phyloP scores from a whole-genome alignment of 768 basidiomycete genomes.

The Mycena galopus region DNA sequence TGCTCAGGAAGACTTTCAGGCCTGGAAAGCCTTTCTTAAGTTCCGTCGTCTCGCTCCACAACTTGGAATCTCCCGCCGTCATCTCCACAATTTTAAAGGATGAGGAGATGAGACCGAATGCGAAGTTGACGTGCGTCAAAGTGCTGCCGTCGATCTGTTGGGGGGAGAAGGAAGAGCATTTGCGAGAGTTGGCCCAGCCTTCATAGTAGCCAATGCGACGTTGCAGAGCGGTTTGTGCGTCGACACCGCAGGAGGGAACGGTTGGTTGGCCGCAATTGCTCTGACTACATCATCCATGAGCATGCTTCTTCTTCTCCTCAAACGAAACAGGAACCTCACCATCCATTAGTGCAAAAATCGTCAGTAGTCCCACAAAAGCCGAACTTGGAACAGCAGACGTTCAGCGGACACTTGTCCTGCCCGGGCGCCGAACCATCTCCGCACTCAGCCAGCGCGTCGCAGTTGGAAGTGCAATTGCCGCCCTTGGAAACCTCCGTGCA shows the following conservation, averaged over 20 bases:
- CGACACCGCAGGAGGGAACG: slow-evolving; percentile 1
- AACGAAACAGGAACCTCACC: neutral
- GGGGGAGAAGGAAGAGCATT: neutral
- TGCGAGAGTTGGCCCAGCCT: neutral
- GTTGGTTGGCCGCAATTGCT: neutral
- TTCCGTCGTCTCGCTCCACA: neutral
- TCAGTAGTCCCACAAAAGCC: neutral
- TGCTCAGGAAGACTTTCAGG: slow-evolving; percentile 39
- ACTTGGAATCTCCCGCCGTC: neutral
- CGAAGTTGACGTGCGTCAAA: slow-evolving; percentile 13
- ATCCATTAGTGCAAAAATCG: neutral
- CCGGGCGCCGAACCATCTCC: neutral
- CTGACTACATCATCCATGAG: too few species aligned
- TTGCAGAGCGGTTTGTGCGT: neutral
- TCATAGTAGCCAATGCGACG: slow-evolving; percentile 17
- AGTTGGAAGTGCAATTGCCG: slow-evolving; percentile 13
- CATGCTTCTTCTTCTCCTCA: neutral
- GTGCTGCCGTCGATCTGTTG: neutral
- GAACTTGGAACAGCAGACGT: slow-evolving; percentile 11
- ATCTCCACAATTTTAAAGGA: slow-evolving; percentile 3
- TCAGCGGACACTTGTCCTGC: neutral
- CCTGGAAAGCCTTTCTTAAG: slow-evolving; percentile 50
- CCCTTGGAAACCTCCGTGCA: neutral
- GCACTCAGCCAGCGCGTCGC: slow-evolving; percentile 7
- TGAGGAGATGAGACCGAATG: neutral